A percentile compares a stretch with the other conserved stretches of the same genome.
These are phyloP conservation scores for Pholiota conissans DNA, from an alignment of 768 basidiomycete species.

Conservation along the genomic window DNA sequence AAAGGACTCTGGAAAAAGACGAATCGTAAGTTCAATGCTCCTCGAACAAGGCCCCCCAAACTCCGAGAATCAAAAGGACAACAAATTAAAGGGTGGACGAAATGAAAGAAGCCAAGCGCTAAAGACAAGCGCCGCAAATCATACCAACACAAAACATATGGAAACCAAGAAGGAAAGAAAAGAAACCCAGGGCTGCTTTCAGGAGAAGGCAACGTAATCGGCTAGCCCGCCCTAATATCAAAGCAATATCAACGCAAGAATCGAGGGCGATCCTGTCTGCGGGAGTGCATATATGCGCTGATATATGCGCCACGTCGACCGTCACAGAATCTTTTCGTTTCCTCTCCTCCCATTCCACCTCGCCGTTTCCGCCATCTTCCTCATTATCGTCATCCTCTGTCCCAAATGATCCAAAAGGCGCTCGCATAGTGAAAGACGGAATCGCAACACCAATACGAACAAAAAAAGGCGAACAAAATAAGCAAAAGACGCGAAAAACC, in stretches of 20 bases:
- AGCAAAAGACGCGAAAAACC: slow-evolving; percentile 20
- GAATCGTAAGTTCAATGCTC: neutral
- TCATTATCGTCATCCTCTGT: too few relatives aligned
- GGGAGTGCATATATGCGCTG: neutral
- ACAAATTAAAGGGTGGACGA: neutral
- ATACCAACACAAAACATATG: too few relatives aligned
- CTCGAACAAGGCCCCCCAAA: neutral
- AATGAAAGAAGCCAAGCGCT: neutral
- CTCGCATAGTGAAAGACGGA: too few relatives aligned
- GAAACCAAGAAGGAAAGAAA: too few relatives aligned
- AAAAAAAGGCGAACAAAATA: neutral
- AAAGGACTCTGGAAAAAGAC: slow-evolving; percentile 71
- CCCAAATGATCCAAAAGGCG: too few relatives aligned
- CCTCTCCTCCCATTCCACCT: neutral
- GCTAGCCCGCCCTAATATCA: neutral
- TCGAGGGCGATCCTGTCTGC: neutral
- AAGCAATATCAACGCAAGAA: neutral
- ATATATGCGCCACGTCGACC: neutral
- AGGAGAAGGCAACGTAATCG: neutral
- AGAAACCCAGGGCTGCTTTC: too few relatives aligned
- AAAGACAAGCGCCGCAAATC: too few relatives aligned
- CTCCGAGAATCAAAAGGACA: neutral
- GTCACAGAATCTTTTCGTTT: too few relatives aligned
- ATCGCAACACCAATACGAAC: neutral
- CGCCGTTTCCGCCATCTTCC: too few relatives aligned